These are phyloP conservation scores for Mayamaea pseudoterrestris DNA, from an alignment of 108 stramenopile genomes.

Conservation along the genomic window DNA sequence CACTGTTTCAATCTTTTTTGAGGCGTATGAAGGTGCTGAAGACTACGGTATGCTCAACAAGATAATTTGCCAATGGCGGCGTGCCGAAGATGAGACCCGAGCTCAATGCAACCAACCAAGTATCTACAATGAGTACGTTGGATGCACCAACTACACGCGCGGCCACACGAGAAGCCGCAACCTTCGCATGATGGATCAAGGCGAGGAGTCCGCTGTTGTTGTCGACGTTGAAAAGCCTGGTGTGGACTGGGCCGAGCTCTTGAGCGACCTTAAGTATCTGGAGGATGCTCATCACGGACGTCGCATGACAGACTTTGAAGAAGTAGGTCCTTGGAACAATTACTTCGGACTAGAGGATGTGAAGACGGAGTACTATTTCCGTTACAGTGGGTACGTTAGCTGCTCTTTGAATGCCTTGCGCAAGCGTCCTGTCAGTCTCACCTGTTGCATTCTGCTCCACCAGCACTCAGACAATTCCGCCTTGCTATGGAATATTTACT, in stretches of 20 bases:
- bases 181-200: not conserved
- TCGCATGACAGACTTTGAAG: not conserved
- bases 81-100: slow-evolving; percentile 21
- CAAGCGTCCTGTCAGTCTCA: no score
- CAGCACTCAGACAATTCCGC: slow-evolving; percentile 28
- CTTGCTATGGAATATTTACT: slow-evolving; percentile 17
- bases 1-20: slow-evolving; percentile 21
- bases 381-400: slow-evolving; percentile 30
- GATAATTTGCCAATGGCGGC: slow-evolving; percentile 30
- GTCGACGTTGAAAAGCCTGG: not conserved
- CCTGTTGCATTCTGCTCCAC: no score
- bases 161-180: not conserved
- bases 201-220: not conserved
- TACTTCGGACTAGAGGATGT: slow-evolving; percentile 9
- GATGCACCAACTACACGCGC: not conserved
- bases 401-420: no score
- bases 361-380: slow-evolving; percentile 41
- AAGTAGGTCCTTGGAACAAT: not conserved
- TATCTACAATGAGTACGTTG: not conserved
- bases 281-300: not conserved
- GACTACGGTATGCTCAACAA: slow-evolving; percentile 16
- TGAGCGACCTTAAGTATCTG: not conserved
- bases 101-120: slow-evolving; percentile 13
- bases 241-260: not conserved
- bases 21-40: slow-evolving; percentile 13